Conservation (phyloP, 2,329 filamentous ascomycete species). For the Trichoderma harzianum region DNA sequence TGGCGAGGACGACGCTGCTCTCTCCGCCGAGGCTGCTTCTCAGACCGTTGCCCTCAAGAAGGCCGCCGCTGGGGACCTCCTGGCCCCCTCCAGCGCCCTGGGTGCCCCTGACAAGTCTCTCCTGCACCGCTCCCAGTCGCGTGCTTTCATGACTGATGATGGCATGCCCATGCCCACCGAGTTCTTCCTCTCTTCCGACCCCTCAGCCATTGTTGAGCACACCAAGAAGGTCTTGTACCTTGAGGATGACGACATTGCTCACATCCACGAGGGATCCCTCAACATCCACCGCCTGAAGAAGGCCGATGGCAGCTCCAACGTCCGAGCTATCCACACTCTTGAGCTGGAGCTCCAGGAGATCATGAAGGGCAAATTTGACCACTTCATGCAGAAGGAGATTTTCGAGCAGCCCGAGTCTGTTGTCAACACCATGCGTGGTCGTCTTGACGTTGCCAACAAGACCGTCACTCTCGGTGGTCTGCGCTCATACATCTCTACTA, state of each 20-base stretch:
- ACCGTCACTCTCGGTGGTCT: slow-evolving; percentile 93
- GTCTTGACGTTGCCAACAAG: slow-evolving; percentile 90
- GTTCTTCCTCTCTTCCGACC: slow-evolving; percentile 98
- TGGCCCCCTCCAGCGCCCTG: slow-evolving; percentile 60
- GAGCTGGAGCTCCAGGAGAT: slow-evolving; percentile 99
- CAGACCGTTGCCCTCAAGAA: slow-evolving; percentile 98
- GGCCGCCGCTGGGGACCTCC: slow-evolving; percentile 59
- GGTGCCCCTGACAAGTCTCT: slow-evolving; percentile 96
- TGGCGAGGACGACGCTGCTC: slow-evolving; percentile 75
- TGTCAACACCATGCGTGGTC: slow-evolving; percentile 99
- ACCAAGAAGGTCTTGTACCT: slow-evolving; percentile 99
- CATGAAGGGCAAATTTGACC: slow-evolving; percentile 99
- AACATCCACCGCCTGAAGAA: slow-evolving; percentile 99
- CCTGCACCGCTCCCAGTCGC: slow-evolving; percentile 95
- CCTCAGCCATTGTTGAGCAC: slow-evolving; percentile 97
- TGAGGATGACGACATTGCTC: slow-evolving; percentile 98
- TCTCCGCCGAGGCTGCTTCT: slow-evolving; percentile 89
- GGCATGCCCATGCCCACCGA: slow-evolving; percentile 96
- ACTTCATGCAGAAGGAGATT: slow-evolving; percentile 99
- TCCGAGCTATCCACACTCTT: slow-evolving; percentile 95
- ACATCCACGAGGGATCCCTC: slow-evolving; percentile 97
- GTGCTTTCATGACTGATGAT: slow-evolving; percentile 98
- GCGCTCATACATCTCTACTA: slow-evolving; percentile 93
- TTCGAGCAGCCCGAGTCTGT: slow-evolving; percentile 99
- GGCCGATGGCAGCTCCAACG: slow-evolving; percentile 93